These are phyloP conservation scores for Hygrocybe punicea DNA, from an alignment of 768 basidiomycete species.

Conservation along the genomic window DNA sequence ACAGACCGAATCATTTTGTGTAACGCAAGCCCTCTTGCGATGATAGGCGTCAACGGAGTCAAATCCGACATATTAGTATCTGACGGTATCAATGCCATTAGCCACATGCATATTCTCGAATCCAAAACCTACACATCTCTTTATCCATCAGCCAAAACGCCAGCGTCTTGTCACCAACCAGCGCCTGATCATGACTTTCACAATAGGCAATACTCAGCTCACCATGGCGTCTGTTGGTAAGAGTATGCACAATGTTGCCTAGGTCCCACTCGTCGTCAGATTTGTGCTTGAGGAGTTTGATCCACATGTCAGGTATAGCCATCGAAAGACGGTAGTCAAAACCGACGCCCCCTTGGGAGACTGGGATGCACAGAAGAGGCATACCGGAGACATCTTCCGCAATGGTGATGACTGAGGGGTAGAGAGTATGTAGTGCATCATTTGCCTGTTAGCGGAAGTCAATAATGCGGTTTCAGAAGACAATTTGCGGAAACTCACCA, in stretches of 20 bases:
- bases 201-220: conserved; percentile 93
- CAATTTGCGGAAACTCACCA: conserved; percentile 52
- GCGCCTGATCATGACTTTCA: conserved; percentile 96
- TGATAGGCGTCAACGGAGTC: conserved; percentile 73
- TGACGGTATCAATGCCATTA: conserved; percentile 25
- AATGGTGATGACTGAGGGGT: conserved; percentile 81
- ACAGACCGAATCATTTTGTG: conserved; percentile 96
- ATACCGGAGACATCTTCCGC: conserved; percentile 99
- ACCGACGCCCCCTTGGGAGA: conserved; percentile 81
- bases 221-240: conserved; percentile 82
- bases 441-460: conserved; percentile 66
- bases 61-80: conserved; percentile 95
- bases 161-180: conserved; percentile 97
- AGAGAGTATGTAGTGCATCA: conserved; percentile 78
- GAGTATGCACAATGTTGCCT: conserved; percentile 78
- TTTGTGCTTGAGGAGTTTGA: conserved; percentile 94
- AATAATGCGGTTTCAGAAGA: background rate
- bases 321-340: conserved; percentile 98
- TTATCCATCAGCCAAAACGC: conserved; percentile 99
- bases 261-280: conserved; percentile 86
- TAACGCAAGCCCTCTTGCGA: conserved; percentile 85
- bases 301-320: conserved; percentile 99
- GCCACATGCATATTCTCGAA: background rate
- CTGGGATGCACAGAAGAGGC: conserved; percentile 86
- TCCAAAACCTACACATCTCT: conserved; percentile 86